These are phyloP conservation scores for Beverwykella pulmonaria DNA, from an alignment of 495 filamentous ascomycete genomes.

Conservation along the genomic window DNA sequence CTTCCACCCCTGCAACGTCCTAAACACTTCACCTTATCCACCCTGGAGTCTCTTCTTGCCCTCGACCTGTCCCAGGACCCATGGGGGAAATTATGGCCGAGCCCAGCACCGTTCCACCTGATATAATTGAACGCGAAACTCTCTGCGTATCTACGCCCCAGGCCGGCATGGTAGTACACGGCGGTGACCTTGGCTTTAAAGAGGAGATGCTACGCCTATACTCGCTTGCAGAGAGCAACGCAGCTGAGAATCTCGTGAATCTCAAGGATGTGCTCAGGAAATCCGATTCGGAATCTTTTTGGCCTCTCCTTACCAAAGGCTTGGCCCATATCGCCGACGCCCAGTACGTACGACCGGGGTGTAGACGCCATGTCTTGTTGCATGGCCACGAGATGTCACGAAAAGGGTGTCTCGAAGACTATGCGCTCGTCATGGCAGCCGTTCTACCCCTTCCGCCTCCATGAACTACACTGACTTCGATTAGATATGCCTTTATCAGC, in stretches of 20 bases:
- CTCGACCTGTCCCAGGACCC: not conserved
- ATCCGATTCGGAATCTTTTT: constrained; percentile 64
- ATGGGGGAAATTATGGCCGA: constrained; percentile 16
- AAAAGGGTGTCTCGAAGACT: not conserved
- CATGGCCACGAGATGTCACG: not conserved
- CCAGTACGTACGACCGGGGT: constrained; percentile 50
- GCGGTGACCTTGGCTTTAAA: constrained; percentile 56
- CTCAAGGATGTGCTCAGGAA: constrained; percentile 63
- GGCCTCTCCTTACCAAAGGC: constrained; percentile 67
- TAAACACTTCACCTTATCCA: not conserved
- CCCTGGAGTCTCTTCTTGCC: constrained; percentile 1
- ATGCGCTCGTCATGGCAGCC: not conserved
- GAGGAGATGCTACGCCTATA: constrained; percentile 53
- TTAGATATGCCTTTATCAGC: constrained; percentile 63
- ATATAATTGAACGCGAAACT: constrained; percentile 39
- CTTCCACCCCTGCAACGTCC: not conserved
- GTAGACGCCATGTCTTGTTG: not conserved
- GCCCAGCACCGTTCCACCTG: constrained; percentile 28
- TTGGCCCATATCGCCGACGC: constrained; percentile 65
- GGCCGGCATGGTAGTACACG: constrained; percentile 45
- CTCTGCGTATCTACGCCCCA: constrained; percentile 37
- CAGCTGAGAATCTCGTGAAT: constrained; percentile 62
- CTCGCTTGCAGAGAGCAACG: constrained; percentile 59
- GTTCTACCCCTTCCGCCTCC: not conserved
- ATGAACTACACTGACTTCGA: not conserved